Percentiles rank a stretch among this genome's conserved stretches.
Conservation (phyloP, 1,139 yeast genomes). For the Hansenula sp. region DNA sequence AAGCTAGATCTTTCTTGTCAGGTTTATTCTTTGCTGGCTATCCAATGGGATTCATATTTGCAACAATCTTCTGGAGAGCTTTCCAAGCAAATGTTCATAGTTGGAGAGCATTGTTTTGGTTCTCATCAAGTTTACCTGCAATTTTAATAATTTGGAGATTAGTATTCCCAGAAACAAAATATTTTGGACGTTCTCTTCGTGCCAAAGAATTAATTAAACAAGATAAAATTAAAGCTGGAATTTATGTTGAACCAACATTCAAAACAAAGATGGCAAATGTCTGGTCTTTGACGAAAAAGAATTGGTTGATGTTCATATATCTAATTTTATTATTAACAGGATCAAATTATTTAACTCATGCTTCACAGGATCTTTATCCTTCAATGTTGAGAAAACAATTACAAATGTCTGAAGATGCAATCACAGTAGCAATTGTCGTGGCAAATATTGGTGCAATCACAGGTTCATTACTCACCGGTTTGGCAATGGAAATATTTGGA, state of each 20-base stretch:
- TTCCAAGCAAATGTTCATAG: conserved; percentile 28
- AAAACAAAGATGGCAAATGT: conserved; percentile 17
- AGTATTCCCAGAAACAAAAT: conserved; percentile 33
- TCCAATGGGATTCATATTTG: conserved; percentile 39
- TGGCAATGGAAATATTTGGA: conserved; percentile 39
- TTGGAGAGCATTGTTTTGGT: conserved; percentile 56
- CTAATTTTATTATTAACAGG: conserved; percentile 44
- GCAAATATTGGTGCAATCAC: conserved; percentile 44
- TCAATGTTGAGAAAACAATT: conserved; percentile 41
- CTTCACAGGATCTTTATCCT: conserved; percentile 51
- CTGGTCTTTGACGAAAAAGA: conserved; percentile 27
- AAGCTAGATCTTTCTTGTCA: conserved; percentile 38
- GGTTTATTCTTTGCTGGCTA: conserved; percentile 45
- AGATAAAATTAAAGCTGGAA: conserved; percentile 34
- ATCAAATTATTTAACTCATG: conserved; percentile 49
- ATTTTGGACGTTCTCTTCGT: conserved; percentile 24
- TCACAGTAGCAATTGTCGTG: conserved; percentile 42
- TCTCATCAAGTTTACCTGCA: conserved; percentile 44
- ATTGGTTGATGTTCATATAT: conserved; percentile 42
- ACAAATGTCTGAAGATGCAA: conserved; percentile 31
- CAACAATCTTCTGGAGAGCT: conserved; percentile 40
- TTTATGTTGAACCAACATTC: conserved; percentile 15
- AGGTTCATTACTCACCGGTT: conserved; percentile 45
- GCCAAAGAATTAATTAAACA: conserved; percentile 26
- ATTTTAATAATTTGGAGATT: conserved; percentile 38